phyloP scores from a whole-genome alignment of 129 eudicot genomes.

The Chrysanthemum makinoi region DNA sequence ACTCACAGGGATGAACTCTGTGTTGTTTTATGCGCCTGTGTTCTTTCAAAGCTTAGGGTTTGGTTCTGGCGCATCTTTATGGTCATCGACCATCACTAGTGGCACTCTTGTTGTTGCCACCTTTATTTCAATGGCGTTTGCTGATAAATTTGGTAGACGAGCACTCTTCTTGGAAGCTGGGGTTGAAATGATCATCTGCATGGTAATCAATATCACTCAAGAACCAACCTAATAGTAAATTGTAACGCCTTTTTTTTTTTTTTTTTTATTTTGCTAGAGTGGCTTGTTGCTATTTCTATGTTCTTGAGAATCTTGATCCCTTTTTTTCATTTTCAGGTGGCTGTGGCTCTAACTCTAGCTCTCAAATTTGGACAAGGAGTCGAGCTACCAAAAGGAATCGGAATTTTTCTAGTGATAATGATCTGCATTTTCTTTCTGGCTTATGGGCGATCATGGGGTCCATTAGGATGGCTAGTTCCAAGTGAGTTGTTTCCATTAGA shows the following conservation, averaged over 20 bases:
- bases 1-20: constrained; percentile 81
- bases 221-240: too few relatives aligned
- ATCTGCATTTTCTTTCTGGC: constrained; percentile 77
- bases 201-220: constrained; percentile 41
- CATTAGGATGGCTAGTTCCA: constrained; percentile 91
- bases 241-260: too few relatives aligned
- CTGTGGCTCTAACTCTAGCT: constrained; percentile 63
- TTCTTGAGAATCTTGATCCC: neutral
- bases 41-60: constrained; percentile 88
- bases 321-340: constrained; percentile 57
- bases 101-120: constrained; percentile 76
- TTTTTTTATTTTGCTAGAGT: neutral
- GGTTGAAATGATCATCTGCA: constrained; percentile 60
- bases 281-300: neutral
- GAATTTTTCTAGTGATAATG: constrained; percentile 60
- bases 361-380: constrained; percentile 73
- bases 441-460: constrained; percentile 97
- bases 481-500: constrained; percentile 93
- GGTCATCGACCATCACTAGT: constrained; percentile 73
- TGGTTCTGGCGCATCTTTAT: constrained; percentile 61
- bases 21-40: constrained; percentile 90
- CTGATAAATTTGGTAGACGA: constrained; percentile 84
- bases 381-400: constrained; percentile 58
- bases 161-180: constrained; percentile 88
- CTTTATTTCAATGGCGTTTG: constrained; percentile 78